Evolutionary conservation across 495 filamentous ascomycete species (phyloP), one percentile per base, ranked within the genome.

Genomic region (Podospora sp.): DNA sequence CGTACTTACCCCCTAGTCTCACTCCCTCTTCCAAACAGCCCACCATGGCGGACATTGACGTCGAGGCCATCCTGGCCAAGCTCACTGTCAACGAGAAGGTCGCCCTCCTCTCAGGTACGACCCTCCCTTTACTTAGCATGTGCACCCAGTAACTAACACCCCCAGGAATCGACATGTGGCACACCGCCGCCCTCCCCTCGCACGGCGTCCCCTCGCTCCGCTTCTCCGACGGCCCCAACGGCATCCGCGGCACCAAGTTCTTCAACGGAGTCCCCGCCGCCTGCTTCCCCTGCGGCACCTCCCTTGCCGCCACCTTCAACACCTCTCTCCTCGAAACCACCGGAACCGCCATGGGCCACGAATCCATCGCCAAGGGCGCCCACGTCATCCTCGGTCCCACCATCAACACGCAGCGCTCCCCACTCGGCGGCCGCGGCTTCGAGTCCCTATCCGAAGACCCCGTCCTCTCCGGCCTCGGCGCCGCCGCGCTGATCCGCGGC

Each of bases 391-490:
- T 93, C 18, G 91, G 90, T 0, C 91, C 91, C 18, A 93, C 91
- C 4, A 88, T 93, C 72, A 90, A 90, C 73, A 90, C 89, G 73
- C 91, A 93, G 66, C 85, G 91, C 22, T 87, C 87, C 0, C 91
- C 91, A 3, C 82, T 93, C 0, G 91, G 91, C 9, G 91, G 91
- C 7, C 85, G 91, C 66, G 90, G 89, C 46, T 94, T 93, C 69
- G 91, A 94, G 77, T 90, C 87, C 1, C 88, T 93, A 62, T 75
- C 79, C 56, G 91, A 93, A 70, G 91, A 94, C 72, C 90, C 91
- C 8, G 79, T 90, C 9, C 81, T 94, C 2, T 86, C 90, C 4
- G 91, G 91, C 0, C 82, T 83, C 6, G 78, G 90, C 24, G 90
- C 91, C 21, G 90, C 88, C 0, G 78, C 87, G 51, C 80, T 90